phyloP scores from a whole-genome alignment of 1,139 yeast species.

The Ogataea hybrid region DNA sequence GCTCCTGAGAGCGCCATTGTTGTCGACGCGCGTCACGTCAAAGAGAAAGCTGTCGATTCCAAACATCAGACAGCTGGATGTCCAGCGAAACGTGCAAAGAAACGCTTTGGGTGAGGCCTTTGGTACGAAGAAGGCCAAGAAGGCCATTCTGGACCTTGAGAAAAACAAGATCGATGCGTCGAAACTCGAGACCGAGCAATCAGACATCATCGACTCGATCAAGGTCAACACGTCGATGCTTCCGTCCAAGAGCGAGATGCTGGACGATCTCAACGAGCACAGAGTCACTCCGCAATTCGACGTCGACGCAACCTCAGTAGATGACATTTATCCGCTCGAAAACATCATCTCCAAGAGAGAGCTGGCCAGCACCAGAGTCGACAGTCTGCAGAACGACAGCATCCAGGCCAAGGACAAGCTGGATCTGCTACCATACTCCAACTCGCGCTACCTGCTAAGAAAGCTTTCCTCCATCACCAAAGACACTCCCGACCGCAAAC shows the following conservation, averaged over 20 bases:
- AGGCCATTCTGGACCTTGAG: constrained; percentile 78
- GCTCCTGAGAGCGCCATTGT: constrained; percentile 57
- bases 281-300: constrained; percentile 85
- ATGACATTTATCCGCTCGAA: constrained; percentile 74
- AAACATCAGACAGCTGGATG: constrained; percentile 53
- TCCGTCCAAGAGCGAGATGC: constrained; percentile 63
- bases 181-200: constrained; percentile 61
- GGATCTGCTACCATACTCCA: constrained; percentile 60
- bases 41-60: constrained; percentile 60
- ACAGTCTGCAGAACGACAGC: constrained; percentile 48
- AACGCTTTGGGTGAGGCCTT: constrained; percentile 90
- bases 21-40: constrained; percentile 54
- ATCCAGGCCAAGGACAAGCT: constrained; percentile 45
- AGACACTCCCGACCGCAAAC: constrained; percentile 44
- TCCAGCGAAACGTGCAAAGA: constrained; percentile 57
- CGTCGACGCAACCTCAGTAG: constrained; percentile 73
- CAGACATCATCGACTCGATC: constrained; percentile 81
- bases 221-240: constrained; percentile 65
- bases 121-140: constrained; percentile 95
- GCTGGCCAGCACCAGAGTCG: constrained; percentile 61
- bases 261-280: constrained; percentile 55
- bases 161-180: constrained; percentile 86
- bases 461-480: constrained; percentile 43
- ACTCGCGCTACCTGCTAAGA: constrained; percentile 46
- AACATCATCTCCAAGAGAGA: constrained; percentile 70